Evolutionary conservation across 192 early-diverging fungal genomes (phyloP), one percentile per base, ranked within the genome.

Genomic region (Coemansia sp.): DNA sequence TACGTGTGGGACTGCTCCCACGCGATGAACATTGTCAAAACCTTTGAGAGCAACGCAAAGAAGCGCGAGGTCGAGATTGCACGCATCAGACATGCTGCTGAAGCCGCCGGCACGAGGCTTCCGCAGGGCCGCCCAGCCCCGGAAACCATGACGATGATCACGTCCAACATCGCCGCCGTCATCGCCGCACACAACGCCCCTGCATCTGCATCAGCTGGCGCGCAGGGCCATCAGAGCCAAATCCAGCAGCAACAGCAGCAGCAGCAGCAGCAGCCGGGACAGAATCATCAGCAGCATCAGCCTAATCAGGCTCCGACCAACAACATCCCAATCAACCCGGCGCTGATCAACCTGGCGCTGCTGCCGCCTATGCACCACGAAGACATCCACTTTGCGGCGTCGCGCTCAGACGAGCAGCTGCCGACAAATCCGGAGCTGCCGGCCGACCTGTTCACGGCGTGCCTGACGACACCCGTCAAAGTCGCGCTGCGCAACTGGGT

Each of bases 1-100:
- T 99, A 91, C 68, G 92, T 99, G 8, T 99, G 91, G 81, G 96
- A 99, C 72, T 97, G 96, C 56, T 86, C 91, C 26, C 80, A 84
- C 5, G 96, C 96, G 1, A 93, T 92, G 52, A 90, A 91, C 53
- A 89, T 99, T 45, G 79, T 99, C 25, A 56, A 82, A 28, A 86
- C 92, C 6, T 97, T 94, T 58, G 91, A 96, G 55, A 77, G 84
- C 22, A 92, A 93, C 64, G 89, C 94, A 5, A 86, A 86, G 38
- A 84, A 87, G 50, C 84, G 92, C 34, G 93, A 95, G 58, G 59
- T 74, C 14, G 94, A 96, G 44, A 67, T 73, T 46, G 51, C 53
- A 2, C 55, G 55, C 36, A 57, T 65, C 46, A 53, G 78, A 60
- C 55, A 58, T 61, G 13, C 67, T 56, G 47, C 74, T 5, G 56